Percentiles rank a stretch among this genome's conserved stretches.
Conservation (phyloP, 352 stramenopile species). For the Phytophthora niederhauseri region DNA sequence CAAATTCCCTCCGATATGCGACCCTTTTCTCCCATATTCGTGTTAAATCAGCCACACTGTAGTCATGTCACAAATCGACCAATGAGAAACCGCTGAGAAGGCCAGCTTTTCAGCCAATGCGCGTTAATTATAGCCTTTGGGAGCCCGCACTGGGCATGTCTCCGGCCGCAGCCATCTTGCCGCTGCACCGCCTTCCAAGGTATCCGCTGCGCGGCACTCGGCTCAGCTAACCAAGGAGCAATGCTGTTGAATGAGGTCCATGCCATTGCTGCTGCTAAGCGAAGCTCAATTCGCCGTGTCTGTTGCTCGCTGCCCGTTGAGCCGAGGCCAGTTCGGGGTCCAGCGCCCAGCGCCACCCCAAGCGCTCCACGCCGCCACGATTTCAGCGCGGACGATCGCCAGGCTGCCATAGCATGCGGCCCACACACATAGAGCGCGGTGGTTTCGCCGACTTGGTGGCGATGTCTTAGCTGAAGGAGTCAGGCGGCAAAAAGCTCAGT, state of each 20-base stretch:
- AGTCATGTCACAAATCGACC: constrained; percentile 7
- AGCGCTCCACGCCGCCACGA: constrained; percentile 4
- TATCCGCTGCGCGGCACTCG: not conserved
- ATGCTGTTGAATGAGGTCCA: not conserved
- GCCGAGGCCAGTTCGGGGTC: not conserved
- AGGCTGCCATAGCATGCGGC: not conserved
- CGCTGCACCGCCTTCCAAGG: not conserved
- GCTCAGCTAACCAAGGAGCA: constrained; percentile 8
- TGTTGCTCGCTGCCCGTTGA: not conserved
- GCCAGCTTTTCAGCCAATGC: constrained; percentile 22
- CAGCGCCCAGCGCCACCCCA: constrained; percentile 1
- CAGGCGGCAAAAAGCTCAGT: constrained; percentile 5
- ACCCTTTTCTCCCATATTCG: not conserved
- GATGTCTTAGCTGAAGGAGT: constrained; percentile 10
- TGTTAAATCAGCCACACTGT: not conserved
- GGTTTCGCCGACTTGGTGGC: constrained; percentile 13
- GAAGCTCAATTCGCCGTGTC: no score
- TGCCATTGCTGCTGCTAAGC: not conserved
- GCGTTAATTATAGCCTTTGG: constrained; percentile 13
- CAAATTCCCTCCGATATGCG: no score
- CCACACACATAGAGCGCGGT: constrained; percentile 1
- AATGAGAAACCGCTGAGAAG: constrained; percentile 20
- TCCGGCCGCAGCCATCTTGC: constrained; percentile 9
- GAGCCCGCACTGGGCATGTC: constrained; percentile 16
- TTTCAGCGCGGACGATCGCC: constrained; percentile 19